phyloP scores from a whole-genome alignment of 164 flowering plant species.

The Vitis vinifera region ASM3070453v1 NC_081805.1:2654001-2654500 shows the following conservation, averaged over 20 bases:
- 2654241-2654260: slow-evolving; percentile 91
- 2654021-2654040: slow-evolving; percentile 89
- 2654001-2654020: slow-evolving; percentile 98
- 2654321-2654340: slow-evolving; percentile 8
- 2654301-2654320: not conserved
- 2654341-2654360: not conserved
- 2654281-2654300: slow-evolving; percentile 86
- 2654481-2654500: no score
- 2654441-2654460: no score
- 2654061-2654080: not conserved
- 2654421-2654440: no score
- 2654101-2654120: not conserved
- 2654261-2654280: slow-evolving; percentile 74
- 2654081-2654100: not conserved
- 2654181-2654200: slow-evolving; percentile 96
- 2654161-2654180: slow-evolving; percentile 96
- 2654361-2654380: not conserved
- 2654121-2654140: slow-evolving; percentile 88
- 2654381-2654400: not conserved
- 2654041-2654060: slow-evolving; percentile 11
- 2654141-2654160: slow-evolving; percentile 96
- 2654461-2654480: no score
- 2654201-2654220: slow-evolving; percentile 81
- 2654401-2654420: no score
- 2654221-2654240: slow-evolving; percentile 90